Conservation (phyloP, 192 early-diverging fungal species). For the Mortierella claussenii region DNA sequence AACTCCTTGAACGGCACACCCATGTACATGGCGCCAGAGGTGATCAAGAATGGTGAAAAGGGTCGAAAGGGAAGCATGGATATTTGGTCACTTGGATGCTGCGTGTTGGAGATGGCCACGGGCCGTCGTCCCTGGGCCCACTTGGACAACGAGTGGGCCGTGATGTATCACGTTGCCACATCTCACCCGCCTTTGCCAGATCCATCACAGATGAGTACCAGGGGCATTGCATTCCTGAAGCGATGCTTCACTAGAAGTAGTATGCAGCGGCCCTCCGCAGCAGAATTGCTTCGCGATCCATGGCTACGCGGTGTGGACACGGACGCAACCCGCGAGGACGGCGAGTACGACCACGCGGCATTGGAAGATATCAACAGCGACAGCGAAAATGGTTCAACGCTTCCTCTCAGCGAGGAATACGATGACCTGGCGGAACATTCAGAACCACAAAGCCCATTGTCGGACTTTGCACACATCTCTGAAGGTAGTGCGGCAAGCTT, state of each 20-base stretch:
- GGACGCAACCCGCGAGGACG: conserved; percentile 22
- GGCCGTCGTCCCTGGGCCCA: conserved; percentile 90
- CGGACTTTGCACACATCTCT: neutral
- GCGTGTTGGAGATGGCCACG: conserved; percentile 91
- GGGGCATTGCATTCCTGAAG: conserved; percentile 79
- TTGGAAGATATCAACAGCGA: conserved; percentile 20
- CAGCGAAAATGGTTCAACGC: neutral
- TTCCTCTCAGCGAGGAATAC: neutral
- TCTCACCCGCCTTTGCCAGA: conserved; percentile 83
- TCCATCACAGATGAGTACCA: conserved; percentile 68
- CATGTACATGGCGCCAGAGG: conserved; percentile 81
- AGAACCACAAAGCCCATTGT: neutral
- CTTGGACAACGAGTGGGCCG: conserved; percentile 93
- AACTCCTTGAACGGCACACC: conserved; percentile 71
- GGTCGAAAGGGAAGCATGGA: conserved; percentile 87
- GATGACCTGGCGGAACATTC: neutral
- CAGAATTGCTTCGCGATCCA: conserved; percentile 75
- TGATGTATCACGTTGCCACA: conserved; percentile 91
- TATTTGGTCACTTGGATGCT: conserved; percentile 93
- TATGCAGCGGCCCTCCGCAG: conserved; percentile 74
- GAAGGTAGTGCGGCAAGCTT: no score
- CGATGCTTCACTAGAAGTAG: conserved; percentile 83
- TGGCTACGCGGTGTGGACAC: conserved; percentile 70
- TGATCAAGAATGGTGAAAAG: conserved; percentile 81
- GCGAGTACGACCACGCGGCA: conserved; percentile 5